A percentile compares a stretch with the other conserved stretches of the same genome.
Evolutionary conservation across 2,329 filamentous ascomycete species (phyloP).

Genomic region (Neofusicoccum sp.): DNA sequence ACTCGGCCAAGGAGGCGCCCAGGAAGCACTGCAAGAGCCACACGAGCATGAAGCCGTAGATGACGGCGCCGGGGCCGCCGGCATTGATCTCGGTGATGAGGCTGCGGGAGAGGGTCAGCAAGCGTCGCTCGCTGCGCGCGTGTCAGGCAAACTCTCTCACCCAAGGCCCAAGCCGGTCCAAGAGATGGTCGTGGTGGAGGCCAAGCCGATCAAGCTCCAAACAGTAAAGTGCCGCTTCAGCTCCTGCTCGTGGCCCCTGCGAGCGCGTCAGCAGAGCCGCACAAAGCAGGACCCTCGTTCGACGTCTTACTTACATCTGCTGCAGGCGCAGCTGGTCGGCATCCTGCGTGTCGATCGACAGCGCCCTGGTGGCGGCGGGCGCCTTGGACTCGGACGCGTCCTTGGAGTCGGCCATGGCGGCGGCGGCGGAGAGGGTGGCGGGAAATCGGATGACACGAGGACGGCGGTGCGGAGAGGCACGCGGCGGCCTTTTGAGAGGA

Average conservation of each 20-base stretch:
- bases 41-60: conserved; percentile 25
- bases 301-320: conserved; percentile 18
- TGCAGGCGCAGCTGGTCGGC: conserved; percentile 18
- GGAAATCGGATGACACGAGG: not conserved
- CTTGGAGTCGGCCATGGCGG: conserved; percentile 1
- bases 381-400: conserved; percentile 3
- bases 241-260: conserved; percentile 21
- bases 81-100: conserved; percentile 23
- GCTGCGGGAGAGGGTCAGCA: not conserved
- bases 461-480: not conserved
- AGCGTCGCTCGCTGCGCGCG: not conserved
- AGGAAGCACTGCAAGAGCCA: conserved; percentile 25
- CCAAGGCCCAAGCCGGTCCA: conserved; percentile 25
- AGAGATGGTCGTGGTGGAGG: conserved; percentile 23
- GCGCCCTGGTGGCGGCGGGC: conserved; percentile 10
- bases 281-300: not conserved
- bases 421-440: not conserved
- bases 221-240: conserved; percentile 21
- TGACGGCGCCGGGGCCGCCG: conserved; percentile 24
- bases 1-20: conserved; percentile 25
- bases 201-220: conserved; percentile 21
- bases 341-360: conserved; percentile 5
- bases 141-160: not conserved
- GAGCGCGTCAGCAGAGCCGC: not conserved
- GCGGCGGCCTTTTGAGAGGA: not conserved